These are phyloP conservation scores for Tulasnella sp. DNA, from an alignment of 768 basidiomycete genomes.

Conservation along the genomic window DNA sequence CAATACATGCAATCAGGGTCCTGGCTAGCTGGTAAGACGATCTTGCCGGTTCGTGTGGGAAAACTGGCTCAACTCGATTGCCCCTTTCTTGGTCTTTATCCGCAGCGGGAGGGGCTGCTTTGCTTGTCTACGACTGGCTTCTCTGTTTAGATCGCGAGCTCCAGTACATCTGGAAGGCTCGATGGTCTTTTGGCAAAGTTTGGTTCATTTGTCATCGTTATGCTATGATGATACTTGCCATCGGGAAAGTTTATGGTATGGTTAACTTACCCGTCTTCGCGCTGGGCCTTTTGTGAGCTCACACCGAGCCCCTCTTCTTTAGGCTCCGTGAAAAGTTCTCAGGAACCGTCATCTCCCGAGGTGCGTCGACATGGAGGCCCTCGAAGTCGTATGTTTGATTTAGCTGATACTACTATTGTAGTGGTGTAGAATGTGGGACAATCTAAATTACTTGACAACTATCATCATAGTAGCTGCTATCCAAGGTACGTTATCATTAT, in stretches of 20 bases:
- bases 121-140: slow-evolving; percentile 14
- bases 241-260: background rate
- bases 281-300: no score
- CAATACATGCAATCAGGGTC: background rate
- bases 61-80: background rate
- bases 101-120: background rate
- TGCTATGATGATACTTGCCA: background rate
- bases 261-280: background rate
- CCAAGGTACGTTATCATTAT: background rate
- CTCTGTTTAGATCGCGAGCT: background rate
- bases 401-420: background rate
- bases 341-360: background rate
- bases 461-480: background rate
- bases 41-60: background rate
- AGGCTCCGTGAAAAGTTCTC: background rate
- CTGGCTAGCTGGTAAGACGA: background rate
- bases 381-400: background rate
- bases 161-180: slow-evolving; percentile 2
- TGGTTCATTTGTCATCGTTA: background rate
- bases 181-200: slow-evolving; percentile 7
- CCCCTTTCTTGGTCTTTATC: background rate
- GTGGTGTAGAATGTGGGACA: background rate
- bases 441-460: background rate
- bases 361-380: background rate
- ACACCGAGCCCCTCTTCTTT: background rate